These are phyloP conservation scores for Pseudodiploospora longispora DNA, from an alignment of 2,329 filamentous ascomycete genomes.

Conservation along the genomic window DNA sequence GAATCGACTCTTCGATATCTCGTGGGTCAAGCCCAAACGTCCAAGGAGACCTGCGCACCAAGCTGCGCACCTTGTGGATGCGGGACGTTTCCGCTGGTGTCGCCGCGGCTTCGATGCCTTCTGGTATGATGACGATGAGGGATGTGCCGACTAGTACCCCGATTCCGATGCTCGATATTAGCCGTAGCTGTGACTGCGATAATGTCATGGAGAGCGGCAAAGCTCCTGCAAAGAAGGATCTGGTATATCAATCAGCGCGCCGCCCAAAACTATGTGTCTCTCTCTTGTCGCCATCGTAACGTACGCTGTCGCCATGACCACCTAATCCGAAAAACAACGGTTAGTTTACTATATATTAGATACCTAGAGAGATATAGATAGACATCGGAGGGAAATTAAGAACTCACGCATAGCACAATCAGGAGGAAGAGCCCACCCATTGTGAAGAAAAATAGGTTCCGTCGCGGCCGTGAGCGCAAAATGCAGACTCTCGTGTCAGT, in stretches of 20 bases:
- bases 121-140: conserved; percentile 93
- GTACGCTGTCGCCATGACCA: conserved; percentile 53
- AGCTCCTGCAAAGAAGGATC: conserved; percentile 88
- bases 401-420: conserved; percentile 10
- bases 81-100: conserved; percentile 38
- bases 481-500: neutral
- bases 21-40: conserved; percentile 16
- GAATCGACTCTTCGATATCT: conserved; percentile 16
- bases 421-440: conserved; percentile 10
- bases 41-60: conserved; percentile 26
- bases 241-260: conserved; percentile 28
- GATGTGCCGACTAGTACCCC: conserved; percentile 92
- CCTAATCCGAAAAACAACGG: conserved; percentile 21
- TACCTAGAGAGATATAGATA: neutral
- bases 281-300: conserved; percentile 16
- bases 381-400: too few species aligned
- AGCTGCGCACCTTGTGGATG: conserved; percentile 25
- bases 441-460: conserved; percentile 1
- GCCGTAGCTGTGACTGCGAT: conserved; percentile 75
- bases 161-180: conserved; percentile 87
- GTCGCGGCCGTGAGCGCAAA: conserved; percentile 6
- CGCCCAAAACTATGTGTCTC: neutral
- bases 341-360: neutral
- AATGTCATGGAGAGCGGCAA: conserved; percentile 84
- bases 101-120: conserved; percentile 87